Evolutionary conservation across 106 monocot species (phyloP), one percentile per base, ranked within the genome.

Genomic region (Phalaenopsis aphrodite): DNA sequence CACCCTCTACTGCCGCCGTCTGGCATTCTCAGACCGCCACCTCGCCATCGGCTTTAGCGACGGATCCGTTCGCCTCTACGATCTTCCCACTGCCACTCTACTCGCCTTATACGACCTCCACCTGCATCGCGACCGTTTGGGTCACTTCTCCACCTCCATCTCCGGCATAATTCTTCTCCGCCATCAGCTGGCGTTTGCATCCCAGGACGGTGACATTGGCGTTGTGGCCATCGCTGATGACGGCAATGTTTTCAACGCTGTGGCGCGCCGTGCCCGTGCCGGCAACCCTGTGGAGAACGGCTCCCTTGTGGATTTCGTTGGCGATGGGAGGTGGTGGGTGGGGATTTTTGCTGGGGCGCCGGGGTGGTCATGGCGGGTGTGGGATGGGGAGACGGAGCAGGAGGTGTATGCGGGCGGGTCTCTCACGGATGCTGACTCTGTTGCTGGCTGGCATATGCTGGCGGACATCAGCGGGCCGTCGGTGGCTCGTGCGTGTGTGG

Each of bases 271-370:
- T 9, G 83, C 46, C 3, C 82, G 80, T 18, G 79, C 19, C 5
- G 88, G 91, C 12, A 88, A 83, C 55, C 77, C 79, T 0, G 82
- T 88, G 15, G 87, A 91, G 79, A 85, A 88, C 21, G 91, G 91
- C 21, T 74, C 83, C 8, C 77, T 91, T 37, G 85, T 88, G 0
- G 85, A 87, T 83, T 91, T 91, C 82, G 41, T 72, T 2, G 79
- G 85, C 1, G 37, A 77, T n/a, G 61, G 39, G n/a, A 41, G 79
- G 41, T 76, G 75, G 79, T 91, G 91, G 88, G 85, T 88, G 11
- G 91, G 91, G 36, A 83, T 91, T 36, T 91, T 87, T 69, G 87
- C 87, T 42, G 91, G 91, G 18, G 88, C 88, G 21, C 91, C 91
- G 19, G 88, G 88, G 1, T 78, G 87, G 24, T 88, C 91, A 24